These are phyloP conservation scores for Anastatica hierochuntica DNA, from an alignment of 345 rosid species.

Conservation along the genomic window DNA sequence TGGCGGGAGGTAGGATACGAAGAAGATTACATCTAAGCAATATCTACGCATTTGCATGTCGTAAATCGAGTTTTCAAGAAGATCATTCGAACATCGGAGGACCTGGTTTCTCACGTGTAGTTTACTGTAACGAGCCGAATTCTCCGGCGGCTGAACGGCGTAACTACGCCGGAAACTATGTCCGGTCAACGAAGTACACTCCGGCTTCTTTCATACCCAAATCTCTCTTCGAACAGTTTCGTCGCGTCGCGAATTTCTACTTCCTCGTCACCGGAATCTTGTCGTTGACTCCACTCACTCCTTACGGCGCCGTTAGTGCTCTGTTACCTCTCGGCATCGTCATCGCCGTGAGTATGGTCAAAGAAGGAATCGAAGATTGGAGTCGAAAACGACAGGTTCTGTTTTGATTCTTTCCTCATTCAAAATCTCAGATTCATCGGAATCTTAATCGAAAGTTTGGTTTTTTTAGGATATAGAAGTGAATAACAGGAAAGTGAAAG, in stretches of 20 bases:
- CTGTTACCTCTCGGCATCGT: constrained; percentile 78
- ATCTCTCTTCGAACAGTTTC: constrained; percentile 85
- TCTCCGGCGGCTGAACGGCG: constrained; percentile 40
- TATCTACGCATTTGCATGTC: constrained; percentile 55
- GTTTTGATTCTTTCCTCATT: neutral
- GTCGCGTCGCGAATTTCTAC: constrained; percentile 85
- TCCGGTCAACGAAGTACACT: constrained; percentile 79
- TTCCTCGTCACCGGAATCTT: constrained; percentile 72
- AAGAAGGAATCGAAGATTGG: constrained; percentile 87
- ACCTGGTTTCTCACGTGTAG: constrained; percentile 84
- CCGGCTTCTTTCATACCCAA: constrained; percentile 69
- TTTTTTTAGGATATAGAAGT: constrained; percentile 48
- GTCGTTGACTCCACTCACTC: constrained; percentile 71
- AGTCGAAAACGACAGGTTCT: constrained; percentile 66
- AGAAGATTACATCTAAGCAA: constrained; percentile 54
- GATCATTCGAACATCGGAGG: constrained; percentile 86
- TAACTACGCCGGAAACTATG: constrained; percentile 52
- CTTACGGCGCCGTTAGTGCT: constrained; percentile 68
- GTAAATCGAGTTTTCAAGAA: constrained; percentile 50
- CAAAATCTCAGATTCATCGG: neutral
- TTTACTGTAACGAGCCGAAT: constrained; percentile 69
- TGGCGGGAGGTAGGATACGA: constrained; percentile 26
- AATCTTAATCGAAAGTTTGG: neutral
- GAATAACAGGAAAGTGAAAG: constrained; percentile 66
- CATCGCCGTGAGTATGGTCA: constrained; percentile 78